These are phyloP conservation scores for Tremella yokohamensis DNA, from an alignment of 768 basidiomycete species.

Conservation along the genomic window DNA sequence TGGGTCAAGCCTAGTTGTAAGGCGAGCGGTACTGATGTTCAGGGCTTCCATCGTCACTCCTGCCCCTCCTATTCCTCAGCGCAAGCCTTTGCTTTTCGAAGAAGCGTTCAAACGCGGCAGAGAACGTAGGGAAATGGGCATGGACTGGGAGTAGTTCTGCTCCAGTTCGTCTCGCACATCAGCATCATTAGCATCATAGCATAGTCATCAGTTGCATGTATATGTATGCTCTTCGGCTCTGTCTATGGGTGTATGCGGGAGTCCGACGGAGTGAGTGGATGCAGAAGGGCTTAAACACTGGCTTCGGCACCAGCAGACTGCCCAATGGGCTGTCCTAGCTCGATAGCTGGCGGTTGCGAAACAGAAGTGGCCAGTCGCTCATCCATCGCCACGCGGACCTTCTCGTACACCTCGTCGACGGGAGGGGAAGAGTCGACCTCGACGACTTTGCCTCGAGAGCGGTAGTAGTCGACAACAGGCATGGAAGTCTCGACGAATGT, in stretches of 20 bases:
- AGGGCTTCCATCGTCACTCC: slow-evolving; percentile 52
- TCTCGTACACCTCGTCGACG: slow-evolving; percentile 68
- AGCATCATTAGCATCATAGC: neutral
- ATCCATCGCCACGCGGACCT: slow-evolving; percentile 60
- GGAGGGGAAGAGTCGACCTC: slow-evolving; percentile 58
- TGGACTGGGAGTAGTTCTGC: neutral
- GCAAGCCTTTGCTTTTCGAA: slow-evolving; percentile 52
- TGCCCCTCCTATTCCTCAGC: slow-evolving; percentile 46
- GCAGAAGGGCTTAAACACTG: too few species aligned
- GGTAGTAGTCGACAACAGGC: slow-evolving; percentile 88
- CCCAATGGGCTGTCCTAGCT: too few species aligned
- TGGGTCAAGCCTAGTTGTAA: slow-evolving; percentile 50
- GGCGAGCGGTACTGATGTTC: slow-evolving; percentile 11
- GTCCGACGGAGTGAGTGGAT: too few species aligned
- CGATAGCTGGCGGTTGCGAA: too few species aligned
- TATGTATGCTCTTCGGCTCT: neutral
- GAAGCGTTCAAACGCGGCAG: slow-evolving; percentile 33
- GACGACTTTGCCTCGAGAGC: slow-evolving; percentile 64
- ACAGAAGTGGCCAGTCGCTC: slow-evolving; percentile 52
- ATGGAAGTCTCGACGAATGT: slow-evolving; percentile 83
- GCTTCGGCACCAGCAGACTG: too few species aligned
- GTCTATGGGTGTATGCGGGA: too few species aligned
- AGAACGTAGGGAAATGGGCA: neutral
- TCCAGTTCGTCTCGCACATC: too few species aligned
- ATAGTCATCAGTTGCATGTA: slow-evolving; percentile 2